Conservation (phyloP, 2,329 filamentous ascomycete genomes). For the Colletotrichum sublineola region DNA sequence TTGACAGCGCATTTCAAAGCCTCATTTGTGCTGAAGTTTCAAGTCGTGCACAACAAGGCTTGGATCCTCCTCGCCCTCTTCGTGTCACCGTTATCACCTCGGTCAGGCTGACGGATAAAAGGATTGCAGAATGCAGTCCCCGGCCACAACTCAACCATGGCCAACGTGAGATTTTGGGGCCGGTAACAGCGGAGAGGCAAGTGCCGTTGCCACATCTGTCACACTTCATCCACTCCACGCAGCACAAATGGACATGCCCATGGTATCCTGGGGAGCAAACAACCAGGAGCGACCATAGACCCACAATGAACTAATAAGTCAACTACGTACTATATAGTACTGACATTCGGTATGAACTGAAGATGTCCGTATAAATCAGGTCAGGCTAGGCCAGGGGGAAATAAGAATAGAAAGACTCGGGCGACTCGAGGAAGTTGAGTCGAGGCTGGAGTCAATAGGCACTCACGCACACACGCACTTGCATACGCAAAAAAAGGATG, state of each 20-base stretch:
- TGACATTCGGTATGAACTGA: neutral
- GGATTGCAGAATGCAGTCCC: slow-evolving; percentile 1
- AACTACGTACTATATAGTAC: neutral
- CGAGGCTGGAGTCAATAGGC: neutral
- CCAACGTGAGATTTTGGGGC: slow-evolving; percentile 42
- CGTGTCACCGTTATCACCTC: neutral
- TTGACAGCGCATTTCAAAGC: slow-evolving; percentile 1
- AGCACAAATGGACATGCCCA: slow-evolving; percentile 1
- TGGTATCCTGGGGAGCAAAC: slow-evolving; percentile 1
- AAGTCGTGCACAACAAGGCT: neutral
- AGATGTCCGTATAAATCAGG: neutral
- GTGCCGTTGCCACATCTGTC: slow-evolving; percentile 6
- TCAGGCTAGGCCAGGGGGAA: neutral
- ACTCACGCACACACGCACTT: neutral
- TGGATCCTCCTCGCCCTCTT: neutral
- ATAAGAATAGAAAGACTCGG: slow-evolving; percentile 15
- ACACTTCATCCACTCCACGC: slow-evolving; percentile 4
- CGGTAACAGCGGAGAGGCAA: slow-evolving; percentile 13
- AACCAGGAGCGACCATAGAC: neutral
- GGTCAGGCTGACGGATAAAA: slow-evolving; percentile 17
- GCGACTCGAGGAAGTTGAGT: slow-evolving; percentile 16
- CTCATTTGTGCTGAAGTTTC: neutral
- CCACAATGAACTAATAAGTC: neutral
- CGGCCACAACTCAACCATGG: neutral
- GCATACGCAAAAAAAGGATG: too few species aligned